Evolutionary conservation across 2,329 filamentous ascomycete species (phyloP), one percentile per base, ranked within the genome.

Genomic region (Aspergillus oerlinghausenensis): DNA sequence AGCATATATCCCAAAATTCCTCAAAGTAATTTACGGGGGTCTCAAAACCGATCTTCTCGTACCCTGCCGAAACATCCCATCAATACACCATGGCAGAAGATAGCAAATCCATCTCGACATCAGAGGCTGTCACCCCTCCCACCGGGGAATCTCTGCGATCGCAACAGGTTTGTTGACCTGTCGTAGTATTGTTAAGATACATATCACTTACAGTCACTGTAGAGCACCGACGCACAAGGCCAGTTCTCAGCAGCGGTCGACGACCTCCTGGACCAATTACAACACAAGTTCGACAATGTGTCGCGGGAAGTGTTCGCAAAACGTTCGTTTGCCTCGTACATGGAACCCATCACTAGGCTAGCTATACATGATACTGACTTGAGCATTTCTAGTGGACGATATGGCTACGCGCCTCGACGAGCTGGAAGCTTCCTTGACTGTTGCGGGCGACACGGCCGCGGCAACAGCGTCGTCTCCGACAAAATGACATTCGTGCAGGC

Each of bases 281-380:
- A 89, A 52, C 88, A 85, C 73, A 96, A 96, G 72, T 96, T 96
- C 72, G 87, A 89, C 21, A 85, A 84, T 11, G 86, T 96, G 4
- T 95, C 90, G 8, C 88, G 85, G 58, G 92, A 96, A 75, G 88
- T 97, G 57, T 90, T 96, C 66, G 84, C 88, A 40, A 96, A 96
- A 77, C 90, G 92, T 96, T 74, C 71, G 87, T 78, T 26, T 38
- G 14, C 14, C 32, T 38, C 32, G 11, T 35, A 35, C 32, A 35
- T 35, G 32, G 32, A 38, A 38, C 14, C 1, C 7, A 38, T 17
- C 14, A 7, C 32, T 38, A 38, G 32, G 32, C 32, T 17, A 38
- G 14, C 32, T 38, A 17, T 38, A 17, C 14, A 17, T 17, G 8
- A 45, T 55, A 52, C 38, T 42, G 26, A 40, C 42, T 43, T 19